These are phyloP conservation scores for Nakaseomyces bracarensis DNA, from an alignment of 1,139 yeast species.

Conservation along the genomic window DNA sequence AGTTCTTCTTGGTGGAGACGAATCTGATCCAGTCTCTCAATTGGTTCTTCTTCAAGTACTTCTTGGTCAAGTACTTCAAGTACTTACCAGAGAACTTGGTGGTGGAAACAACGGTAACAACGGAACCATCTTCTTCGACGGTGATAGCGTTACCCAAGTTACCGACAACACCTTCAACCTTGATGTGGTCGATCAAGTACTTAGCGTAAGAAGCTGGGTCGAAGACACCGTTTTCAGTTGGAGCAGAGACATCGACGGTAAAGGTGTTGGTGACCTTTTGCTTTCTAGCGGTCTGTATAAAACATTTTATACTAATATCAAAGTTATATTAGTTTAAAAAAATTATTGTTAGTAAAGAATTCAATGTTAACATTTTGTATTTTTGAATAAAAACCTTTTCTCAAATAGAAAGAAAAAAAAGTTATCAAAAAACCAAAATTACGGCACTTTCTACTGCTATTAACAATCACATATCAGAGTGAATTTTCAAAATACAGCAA, in stretches of 20 bases:
- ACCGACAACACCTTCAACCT: constrained; percentile 94
- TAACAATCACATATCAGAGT: constrained; percentile 32
- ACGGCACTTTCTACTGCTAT: constrained; percentile 33
- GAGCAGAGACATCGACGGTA: constrained; percentile 95
- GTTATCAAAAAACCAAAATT: constrained; percentile 5
- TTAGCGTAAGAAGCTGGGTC: constrained; percentile 97
- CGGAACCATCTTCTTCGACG: constrained; percentile 73
- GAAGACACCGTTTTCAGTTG: constrained; percentile 94
- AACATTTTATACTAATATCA: constrained; percentile 5
- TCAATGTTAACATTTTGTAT: constrained; percentile 8
- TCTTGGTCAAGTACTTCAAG: constrained; percentile 98
- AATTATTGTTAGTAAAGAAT: constrained; percentile 17
- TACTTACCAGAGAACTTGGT: constrained; percentile 98
- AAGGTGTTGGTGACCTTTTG: constrained; percentile 76
- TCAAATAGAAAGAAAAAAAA: no score
- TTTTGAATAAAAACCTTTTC: no score
- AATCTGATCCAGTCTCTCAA: constrained; percentile 99
- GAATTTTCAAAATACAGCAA: constrained; percentile 34
- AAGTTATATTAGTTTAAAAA: background rate
- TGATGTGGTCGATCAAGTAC: constrained; percentile 98
- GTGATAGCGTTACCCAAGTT: constrained; percentile 94
- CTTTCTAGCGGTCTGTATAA: constrained; percentile 63
- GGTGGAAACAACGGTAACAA: constrained; percentile 81
- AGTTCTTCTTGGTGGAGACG: constrained; percentile 91
- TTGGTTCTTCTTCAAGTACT: constrained; percentile 99